Evolutionary conservation across 768 basidiomycete genomes (phyloP).

Genomic region (Boletus rufocinnamomeus): DNA sequence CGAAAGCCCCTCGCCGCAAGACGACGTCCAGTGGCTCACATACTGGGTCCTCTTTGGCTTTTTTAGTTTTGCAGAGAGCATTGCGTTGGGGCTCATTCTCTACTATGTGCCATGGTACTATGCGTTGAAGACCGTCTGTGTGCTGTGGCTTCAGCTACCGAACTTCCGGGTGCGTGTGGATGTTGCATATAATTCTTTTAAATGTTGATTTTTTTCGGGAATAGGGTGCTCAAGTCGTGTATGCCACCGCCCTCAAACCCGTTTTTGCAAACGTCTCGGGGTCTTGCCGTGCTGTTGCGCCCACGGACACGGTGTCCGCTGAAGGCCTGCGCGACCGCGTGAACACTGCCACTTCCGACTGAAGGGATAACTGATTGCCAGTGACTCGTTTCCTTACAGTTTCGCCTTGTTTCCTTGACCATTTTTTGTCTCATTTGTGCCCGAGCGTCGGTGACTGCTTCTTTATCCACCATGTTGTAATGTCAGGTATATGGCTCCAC

Average conservation of each 20-base stretch:
- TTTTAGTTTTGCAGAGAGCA: conserved; percentile 89
- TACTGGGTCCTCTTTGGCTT: conserved; percentile 97
- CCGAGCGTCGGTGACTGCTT: conserved; percentile 17
- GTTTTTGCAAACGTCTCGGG: conserved; percentile 65
- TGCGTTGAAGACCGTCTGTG: conserved; percentile 87
- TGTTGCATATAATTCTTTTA: background rate
- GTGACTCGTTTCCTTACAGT: background rate
- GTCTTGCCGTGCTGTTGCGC: conserved; percentile 44
- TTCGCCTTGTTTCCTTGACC: background rate
- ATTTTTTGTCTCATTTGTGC: background rate
- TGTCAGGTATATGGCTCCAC: conserved; percentile 22
- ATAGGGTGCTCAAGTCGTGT: conserved; percentile 86
- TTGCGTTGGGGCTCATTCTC: conserved; percentile 80
- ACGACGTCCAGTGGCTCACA: conserved; percentile 95
- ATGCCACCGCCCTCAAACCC: conserved; percentile 77
- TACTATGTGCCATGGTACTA: conserved; percentile 97
- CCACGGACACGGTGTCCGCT: conserved; percentile 52
- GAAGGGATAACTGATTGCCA: conserved; percentile 5
- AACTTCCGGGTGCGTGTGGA: conserved; percentile 69
- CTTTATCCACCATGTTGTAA: conserved; percentile 25
- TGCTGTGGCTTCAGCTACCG: conserved; percentile 90
- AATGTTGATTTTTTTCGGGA: conserved; percentile 4
- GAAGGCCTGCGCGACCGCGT: conserved; percentile 50
- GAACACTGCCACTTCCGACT: conserved; percentile 40
- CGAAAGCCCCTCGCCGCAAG: conserved; percentile 78